phyloP scores from a whole-genome alignment of 805 yeast genomes.

The Myxozyma nipponensis region DNA sequence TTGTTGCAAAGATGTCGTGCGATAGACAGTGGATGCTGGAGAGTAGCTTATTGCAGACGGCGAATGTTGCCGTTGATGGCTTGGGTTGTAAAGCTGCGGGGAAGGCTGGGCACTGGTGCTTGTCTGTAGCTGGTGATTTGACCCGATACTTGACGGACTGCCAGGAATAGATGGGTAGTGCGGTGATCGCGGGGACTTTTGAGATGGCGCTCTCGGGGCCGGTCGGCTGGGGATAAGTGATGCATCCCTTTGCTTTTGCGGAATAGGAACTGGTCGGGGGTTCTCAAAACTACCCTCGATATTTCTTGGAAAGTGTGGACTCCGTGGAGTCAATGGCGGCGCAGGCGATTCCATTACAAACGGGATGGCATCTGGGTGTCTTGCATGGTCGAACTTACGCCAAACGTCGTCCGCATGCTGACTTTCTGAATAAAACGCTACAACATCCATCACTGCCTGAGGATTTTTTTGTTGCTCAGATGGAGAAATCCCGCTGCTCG shows the following conservation, averaged over 20 bases:
- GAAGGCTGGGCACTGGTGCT: neutral
- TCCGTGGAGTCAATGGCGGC: constrained; percentile 13
- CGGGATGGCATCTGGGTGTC: constrained; percentile 5
- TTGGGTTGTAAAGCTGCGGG: constrained; percentile 29
- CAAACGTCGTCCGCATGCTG: constrained; percentile 33
- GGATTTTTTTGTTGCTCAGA: constrained; percentile 79
- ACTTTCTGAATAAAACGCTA: constrained; percentile 56
- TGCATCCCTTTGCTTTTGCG: constrained; percentile 15
- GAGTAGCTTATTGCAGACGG: neutral
- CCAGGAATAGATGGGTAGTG: constrained; percentile 31
- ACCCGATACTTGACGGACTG: constrained; percentile 34
- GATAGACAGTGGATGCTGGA: constrained; percentile 6
- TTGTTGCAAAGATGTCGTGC: constrained; percentile 11
- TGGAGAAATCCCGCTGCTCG: constrained; percentile 73
- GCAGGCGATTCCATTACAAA: constrained; percentile 12
- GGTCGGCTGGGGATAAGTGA: constrained; percentile 31
- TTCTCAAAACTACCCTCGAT: constrained; percentile 29
- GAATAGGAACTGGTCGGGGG: constrained; percentile 31
- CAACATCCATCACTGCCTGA: constrained; percentile 78
- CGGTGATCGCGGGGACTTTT: constrained; percentile 3
- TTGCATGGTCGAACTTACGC: constrained; percentile 29
- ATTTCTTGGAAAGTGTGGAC: constrained; percentile 27
- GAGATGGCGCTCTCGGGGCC: constrained; percentile 34
- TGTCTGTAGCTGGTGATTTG: neutral
- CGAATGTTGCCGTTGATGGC: constrained; percentile 1